Base-by-base conservation (phyloP, 1,284 basidiomycete genomes). In the Trichosporon asahii region DNA sequence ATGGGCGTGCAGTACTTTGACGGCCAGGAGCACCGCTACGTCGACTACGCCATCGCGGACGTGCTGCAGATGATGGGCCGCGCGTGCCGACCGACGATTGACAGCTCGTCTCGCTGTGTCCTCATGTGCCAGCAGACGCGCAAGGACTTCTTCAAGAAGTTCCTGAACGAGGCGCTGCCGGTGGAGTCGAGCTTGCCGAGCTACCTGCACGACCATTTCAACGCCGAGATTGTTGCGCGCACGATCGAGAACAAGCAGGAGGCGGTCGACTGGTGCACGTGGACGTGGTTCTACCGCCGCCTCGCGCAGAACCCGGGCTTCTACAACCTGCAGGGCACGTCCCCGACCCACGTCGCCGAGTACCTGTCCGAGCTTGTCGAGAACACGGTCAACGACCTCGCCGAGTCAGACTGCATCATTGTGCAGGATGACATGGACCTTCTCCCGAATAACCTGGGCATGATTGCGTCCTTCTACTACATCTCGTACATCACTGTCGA, bases 161-260 rank as follows among this genome's bases (percentile, higher is more conserved):
- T 99, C 88, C 84, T 99, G 72, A 91, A 91, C 18, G 96, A 99
- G 83, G 96, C 95, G 15, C 85, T 99, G n/a, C 97, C 97, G 2
- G 95, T 99, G 76, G 96, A 99, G 82, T 95, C 93, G 0, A 94
- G 95, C 79, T 85, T 98, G 6, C 90, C 93, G 0, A 93, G 91
- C 1, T 88, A 91, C 80, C 85, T 94, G 7, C 95, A 98, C 78
- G 97, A 99, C 82, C 98, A 98, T 83, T 98, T 99, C 89, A 89
- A 99, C 73, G 94, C 96, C 0, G 97, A 99, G 85, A 97, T 99
- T 75, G 95, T 95, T 12, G 94, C 98, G 33, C 95, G 95, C 85
- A 99, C 96, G 3, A 97, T 99, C 72, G 95, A 98, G 85, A 97
- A 96, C 84, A 98, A 97, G 86, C 95, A 98, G 84, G 94, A 94